phyloP scores from a whole-genome alignment of 352 stramenopile species.

The Aphanomyces stellatus region DNA sequence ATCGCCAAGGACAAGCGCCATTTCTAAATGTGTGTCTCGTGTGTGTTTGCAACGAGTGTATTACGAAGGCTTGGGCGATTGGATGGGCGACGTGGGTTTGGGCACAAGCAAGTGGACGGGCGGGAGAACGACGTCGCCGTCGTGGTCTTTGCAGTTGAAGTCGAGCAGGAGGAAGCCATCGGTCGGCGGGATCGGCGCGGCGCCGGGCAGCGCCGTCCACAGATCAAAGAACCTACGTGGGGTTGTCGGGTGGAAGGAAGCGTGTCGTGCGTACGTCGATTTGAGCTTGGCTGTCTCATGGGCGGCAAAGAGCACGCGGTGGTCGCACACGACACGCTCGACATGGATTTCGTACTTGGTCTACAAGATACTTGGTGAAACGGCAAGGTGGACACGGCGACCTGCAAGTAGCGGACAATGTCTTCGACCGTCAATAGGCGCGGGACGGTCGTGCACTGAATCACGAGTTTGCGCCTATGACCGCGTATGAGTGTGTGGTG shows the following conservation, averaged over 20 bases:
- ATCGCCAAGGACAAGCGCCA: constrained; percentile 38
- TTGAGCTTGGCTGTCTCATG: not conserved
- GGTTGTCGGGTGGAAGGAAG: not conserved
- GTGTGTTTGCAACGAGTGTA: not conserved
- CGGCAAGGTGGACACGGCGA: no score
- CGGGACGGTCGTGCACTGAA: constrained; percentile 22
- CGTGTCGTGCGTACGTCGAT: constrained; percentile 6
- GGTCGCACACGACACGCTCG: not conserved
- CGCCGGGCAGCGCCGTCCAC: constrained; percentile 6
- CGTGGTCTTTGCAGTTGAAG: constrained; percentile 23
- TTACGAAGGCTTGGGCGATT: not conserved
- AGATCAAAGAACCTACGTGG: constrained; percentile 4
- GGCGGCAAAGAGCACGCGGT: not conserved
- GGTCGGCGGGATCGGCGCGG: not conserved
- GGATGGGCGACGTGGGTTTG: not conserved
- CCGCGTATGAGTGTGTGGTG: not conserved
- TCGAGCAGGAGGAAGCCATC: constrained; percentile 27
- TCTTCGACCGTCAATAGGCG: constrained; percentile 23
- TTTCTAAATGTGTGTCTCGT: not conserved
- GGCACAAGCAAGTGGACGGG: constrained; percentile 23
- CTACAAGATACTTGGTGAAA: no score
- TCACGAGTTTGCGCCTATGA: constrained; percentile 28
- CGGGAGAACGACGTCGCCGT: constrained; percentile 31
- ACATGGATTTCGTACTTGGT: constrained; percentile 9
- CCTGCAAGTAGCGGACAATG: constrained; percentile 31